These are phyloP conservation scores for Phylloporus arenicola DNA, from an alignment of 768 basidiomycete genomes.

Conservation along the genomic window DNA sequence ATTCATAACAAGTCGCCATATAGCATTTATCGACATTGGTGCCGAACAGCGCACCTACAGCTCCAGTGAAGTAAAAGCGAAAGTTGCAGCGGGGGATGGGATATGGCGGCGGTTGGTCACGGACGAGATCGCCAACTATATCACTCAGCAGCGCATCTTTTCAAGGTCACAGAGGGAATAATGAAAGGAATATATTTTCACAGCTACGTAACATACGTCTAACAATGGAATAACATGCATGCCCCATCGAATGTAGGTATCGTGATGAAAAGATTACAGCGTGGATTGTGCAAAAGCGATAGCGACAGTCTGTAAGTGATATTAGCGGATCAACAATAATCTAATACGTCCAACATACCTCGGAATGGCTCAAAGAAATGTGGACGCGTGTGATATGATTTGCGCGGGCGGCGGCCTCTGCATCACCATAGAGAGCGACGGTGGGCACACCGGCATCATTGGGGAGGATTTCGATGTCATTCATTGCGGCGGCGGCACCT, in stretches of 20 bases:
- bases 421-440: conserved; percentile 76
- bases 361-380: conserved; percentile 89
- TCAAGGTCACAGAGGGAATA: background rate
- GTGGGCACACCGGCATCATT: conserved; percentile 73
- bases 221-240: conserved; percentile 5
- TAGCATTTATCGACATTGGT: conserved; percentile 60
- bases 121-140: conserved; percentile 44
- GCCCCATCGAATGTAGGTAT: conserved; percentile 1
- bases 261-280: conserved; percentile 8
- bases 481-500: conserved; percentile 92
- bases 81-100: conserved; percentile 16
- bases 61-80: conserved; percentile 58
- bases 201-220: background rate
- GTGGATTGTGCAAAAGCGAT: conserved; percentile 84
- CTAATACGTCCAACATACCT: conserved; percentile 45
- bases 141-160: conserved; percentile 46
- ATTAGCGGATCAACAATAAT: conserved; percentile 12
- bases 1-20: conserved; percentile 46
- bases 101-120: conserved; percentile 48
- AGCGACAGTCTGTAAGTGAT: conserved; percentile 58
- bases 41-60: conserved; percentile 54
- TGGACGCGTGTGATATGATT: conserved; percentile 73
- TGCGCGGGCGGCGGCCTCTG: conserved; percentile 60
- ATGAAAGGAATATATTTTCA: conserved; percentile 12
- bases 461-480: conserved; percentile 93